Evolutionary conservation across 202 grass and related monocot genomes (phyloP).

Genomic region (Miscanthus sacchariflorus): DNA sequence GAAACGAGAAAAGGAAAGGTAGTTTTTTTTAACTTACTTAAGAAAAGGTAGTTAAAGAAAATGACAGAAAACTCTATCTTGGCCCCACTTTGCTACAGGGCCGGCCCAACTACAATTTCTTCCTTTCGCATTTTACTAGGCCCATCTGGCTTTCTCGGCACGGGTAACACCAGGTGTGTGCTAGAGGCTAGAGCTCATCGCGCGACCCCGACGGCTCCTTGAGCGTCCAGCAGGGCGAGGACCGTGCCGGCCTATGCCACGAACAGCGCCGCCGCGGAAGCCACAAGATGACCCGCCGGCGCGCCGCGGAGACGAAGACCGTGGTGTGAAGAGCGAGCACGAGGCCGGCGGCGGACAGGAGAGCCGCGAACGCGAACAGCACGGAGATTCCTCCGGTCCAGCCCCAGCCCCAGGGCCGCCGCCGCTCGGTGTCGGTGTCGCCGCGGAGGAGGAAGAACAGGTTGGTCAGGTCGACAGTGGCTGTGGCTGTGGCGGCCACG

Average conservation of each 20-base stretch:
- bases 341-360: background rate
- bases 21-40: too few species aligned
- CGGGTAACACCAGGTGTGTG: too few species aligned
- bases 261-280: background rate
- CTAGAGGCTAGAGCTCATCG: too few species aligned
- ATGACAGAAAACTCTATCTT: background rate
- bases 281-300: background rate
- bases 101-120: too few species aligned
- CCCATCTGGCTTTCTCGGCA: too few species aligned
- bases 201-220: too few species aligned
- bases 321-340: background rate
- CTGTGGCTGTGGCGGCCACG: background rate
- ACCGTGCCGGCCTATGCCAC: background rate
- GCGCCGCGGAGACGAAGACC: background rate
- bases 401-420: background rate
- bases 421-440: background rate
- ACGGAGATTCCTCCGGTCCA: background rate
- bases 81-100: background rate
- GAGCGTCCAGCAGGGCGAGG: too few species aligned
- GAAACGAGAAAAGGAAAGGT: too few species aligned
- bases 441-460: conserved; percentile 8
- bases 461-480: conserved; percentile 19
- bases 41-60: too few species aligned
- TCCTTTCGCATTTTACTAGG: too few species aligned
- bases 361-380: background rate